Evolutionary conservation across 305 asterid genomes (phyloP).

Genomic region (Rubia balearica): DNA sequence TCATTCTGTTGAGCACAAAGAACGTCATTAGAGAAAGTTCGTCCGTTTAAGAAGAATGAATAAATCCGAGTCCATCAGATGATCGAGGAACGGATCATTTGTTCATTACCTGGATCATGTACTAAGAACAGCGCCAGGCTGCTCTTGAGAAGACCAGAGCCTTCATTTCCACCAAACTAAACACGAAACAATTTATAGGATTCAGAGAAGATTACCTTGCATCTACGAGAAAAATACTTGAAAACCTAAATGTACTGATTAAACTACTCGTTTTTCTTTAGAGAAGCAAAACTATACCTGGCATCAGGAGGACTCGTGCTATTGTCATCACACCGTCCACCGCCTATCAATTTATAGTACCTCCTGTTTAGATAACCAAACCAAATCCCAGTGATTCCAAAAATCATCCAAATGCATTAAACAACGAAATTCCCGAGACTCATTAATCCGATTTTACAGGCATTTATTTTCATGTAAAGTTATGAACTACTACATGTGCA

Average conservation of each 20-base stretch:
- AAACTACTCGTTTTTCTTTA: background rate
- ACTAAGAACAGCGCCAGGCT: constrained; percentile 96
- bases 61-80: too few species aligned
- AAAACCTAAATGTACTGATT: background rate
- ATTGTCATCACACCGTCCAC: constrained; percentile 52
- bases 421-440: too few species aligned
- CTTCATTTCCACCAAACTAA: constrained; percentile 97
- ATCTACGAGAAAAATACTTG: background rate
- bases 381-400: constrained; percentile 2
- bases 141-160: constrained; percentile 92
- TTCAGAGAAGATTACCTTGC: constrained; percentile 1
- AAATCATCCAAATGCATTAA: background rate
- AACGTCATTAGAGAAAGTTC: constrained; percentile 4
- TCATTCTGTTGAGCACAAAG: constrained; percentile 46
- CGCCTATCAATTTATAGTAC: constrained; percentile 51
- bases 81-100: background rate
- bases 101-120: constrained; percentile 66
- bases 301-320: constrained; percentile 83
- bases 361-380: constrained; percentile 40
- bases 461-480: background rate
- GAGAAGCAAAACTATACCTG: constrained; percentile 44
- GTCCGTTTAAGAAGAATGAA: background rate
- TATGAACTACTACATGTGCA: background rate
- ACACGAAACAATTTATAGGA: constrained; percentile 5
- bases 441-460: background rate